Conservation (phyloP, 2,329 filamentous ascomycete species). For the Aspergillus japonicus region DNA sequence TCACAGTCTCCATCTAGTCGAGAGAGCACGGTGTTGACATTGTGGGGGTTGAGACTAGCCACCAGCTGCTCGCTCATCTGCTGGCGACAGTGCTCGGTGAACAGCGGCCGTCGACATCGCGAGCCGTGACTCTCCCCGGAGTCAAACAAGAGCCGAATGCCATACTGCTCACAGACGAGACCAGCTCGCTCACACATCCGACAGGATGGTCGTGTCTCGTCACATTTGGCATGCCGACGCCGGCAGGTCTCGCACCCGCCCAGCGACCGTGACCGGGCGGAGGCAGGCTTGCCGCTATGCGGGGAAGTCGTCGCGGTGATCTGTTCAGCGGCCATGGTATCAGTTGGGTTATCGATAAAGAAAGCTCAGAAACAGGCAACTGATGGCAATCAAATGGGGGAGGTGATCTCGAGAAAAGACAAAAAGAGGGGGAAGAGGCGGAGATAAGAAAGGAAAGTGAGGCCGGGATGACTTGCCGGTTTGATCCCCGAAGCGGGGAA, state of each 20-base stretch:
- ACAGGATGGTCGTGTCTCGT: constrained; percentile 45
- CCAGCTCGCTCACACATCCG: constrained; percentile 37
- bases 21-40: constrained; percentile 16
- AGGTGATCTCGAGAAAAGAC: background rate
- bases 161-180: constrained; percentile 43
- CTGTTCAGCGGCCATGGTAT: background rate
- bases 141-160: constrained; percentile 40
- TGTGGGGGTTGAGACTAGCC: constrained; percentile 29
- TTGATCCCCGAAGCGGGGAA: background rate
- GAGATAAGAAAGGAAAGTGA: background rate
- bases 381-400: background rate
- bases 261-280: constrained; percentile 3
- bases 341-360: background rate
- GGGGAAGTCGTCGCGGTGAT: background rate
- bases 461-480: constrained; percentile 1
- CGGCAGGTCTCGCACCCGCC: constrained; percentile 32
- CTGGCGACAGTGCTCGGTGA: constrained; percentile 39
- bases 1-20: constrained; percentile 33
- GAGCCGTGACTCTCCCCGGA: constrained; percentile 22
- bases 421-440: background rate
- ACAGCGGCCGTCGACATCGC: constrained; percentile 45
- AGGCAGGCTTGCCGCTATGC: background rate
- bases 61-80: constrained; percentile 39
- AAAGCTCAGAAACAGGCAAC: no score
- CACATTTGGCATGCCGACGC: constrained; percentile 47